Evolutionary conservation across 2,329 filamentous ascomycete genomes (phyloP), one percentile per base, ranked within the genome.

Genomic region (Fusarium stilboides): DNA sequence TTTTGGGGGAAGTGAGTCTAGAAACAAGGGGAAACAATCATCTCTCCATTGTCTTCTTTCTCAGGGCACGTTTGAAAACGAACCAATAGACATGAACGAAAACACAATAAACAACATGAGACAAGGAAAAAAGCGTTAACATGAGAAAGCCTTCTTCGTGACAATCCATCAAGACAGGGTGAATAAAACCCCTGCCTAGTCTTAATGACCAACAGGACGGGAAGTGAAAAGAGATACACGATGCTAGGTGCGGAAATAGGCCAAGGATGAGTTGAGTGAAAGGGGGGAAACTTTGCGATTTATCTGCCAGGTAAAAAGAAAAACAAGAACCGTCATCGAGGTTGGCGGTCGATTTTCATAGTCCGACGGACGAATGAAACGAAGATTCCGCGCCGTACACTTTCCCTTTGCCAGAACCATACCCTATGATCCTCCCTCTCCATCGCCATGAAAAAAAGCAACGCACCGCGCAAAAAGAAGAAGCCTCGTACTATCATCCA

Each of bases 401-500:
- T 78, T 79, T 74, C 70, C 79, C 78, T 70, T 57, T 73, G 57
- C 75, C 74, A 75, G 76, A 76, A 76, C 75, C 71, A 77, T 78
- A 80, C 65, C 77, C 79, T 77, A 77, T 77, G 71, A 75, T 74
- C 78, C 74, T 76, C 72, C 75, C 80, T 76, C 76, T 75, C 75
- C 77, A 71, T 74, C 71, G 71, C 68, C 74, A 70, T 75, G 69
- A 76, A 72, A 74, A 77, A 73, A 75, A 76, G 70, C 76, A 77
- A 77, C 75, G 77, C 75, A 76, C 75, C 71, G 76, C 76, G 76
- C 72, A 77, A 77, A 73, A 72, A 67, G 62, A 73, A 69, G 63
- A 71, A 74, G 72, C 72, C 72, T 74, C 72, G 70, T 73, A 73
- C 72, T 77, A 77, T 75, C 77, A 74, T 75, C 77, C 77, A 77